phyloP scores from a whole-genome alignment of 2,329 filamentous ascomycete species.

The Plectosphaerella cucumerina region DNA sequence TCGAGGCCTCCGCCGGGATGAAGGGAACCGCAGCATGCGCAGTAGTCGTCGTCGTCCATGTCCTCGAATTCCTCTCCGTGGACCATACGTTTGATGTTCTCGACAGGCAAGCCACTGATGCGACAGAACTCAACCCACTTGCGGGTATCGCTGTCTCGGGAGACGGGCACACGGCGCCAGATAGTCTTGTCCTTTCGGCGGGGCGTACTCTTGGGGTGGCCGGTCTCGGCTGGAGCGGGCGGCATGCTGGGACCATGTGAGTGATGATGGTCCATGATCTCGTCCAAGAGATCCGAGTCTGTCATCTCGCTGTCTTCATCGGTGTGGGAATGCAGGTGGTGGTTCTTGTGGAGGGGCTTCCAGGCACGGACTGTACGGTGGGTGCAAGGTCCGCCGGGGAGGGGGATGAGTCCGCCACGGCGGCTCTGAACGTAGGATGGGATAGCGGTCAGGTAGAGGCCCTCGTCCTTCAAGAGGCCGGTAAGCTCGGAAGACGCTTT shows the following conservation, averaged over 20 bases:
- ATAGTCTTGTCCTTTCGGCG: slow-evolving; percentile 35
- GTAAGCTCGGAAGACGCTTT: slow-evolving; percentile 43
- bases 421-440: slow-evolving; percentile 37
- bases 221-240: slow-evolving; percentile 35
- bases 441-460: slow-evolving; percentile 42
- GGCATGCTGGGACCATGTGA: slow-evolving; percentile 28
- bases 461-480: slow-evolving; percentile 50
- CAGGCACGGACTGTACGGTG: slow-evolving; percentile 42
- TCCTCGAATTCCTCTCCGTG: slow-evolving; percentile 24
- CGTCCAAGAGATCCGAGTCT: slow-evolving; percentile 16
- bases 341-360: slow-evolving; percentile 19
- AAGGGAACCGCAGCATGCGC: slow-evolving; percentile 34
- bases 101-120: slow-evolving; percentile 26
- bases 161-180: slow-evolving; percentile 46
- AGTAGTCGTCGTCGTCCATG: slow-evolving; percentile 26
- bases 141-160: slow-evolving; percentile 33
- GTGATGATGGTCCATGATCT: slow-evolving; percentile 18
- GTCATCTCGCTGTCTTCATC: slow-evolving; percentile 12
- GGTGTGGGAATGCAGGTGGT: slow-evolving; percentile 7
- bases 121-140: slow-evolving; percentile 45
- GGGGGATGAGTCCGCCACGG: slow-evolving; percentile 24
- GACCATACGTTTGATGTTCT: slow-evolving; percentile 12
- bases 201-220: slow-evolving; percentile 20
- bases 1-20: slow-evolving; percentile 20
- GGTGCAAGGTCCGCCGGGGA: slow-evolving; percentile 34